Evolutionary conservation across 129 eudicot species (phyloP), one percentile per base, ranked within the genome.

Genomic region (Lactuca sativa): DNA sequence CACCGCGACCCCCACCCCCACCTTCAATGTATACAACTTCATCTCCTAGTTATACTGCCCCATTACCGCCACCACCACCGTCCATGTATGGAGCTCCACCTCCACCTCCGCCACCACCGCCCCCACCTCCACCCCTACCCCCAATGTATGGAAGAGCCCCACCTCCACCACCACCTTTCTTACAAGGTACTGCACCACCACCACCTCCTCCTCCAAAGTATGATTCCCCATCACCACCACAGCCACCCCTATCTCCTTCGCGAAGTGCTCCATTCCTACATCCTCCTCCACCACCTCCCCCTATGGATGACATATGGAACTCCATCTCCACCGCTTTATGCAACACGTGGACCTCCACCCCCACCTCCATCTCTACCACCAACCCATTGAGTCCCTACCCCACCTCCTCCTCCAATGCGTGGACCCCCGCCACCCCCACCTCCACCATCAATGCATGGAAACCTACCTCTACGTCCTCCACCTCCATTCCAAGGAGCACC

Each of bases 1-100:
- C 79, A 10, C 81, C 74, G 0, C 73, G 84, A 3, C 82, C 85
- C 0, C 85, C 88, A 4, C 85, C 86, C 10, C 82, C 88, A 25
- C 88, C 95, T 7, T 88, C 86, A 7, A 36, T 16, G 21, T 17
- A 25, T 9, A 69, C 53, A 6, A 36, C 6, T 36, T 47, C 52
- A 47, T 47, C 3, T 47, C 12, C 52, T 47, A 47, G 52, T 47
- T 47, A 47, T 47, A 47, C 15, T 47, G 38, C 68, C 18, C 74
- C 83, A 6, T 70, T 75, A 2, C 69, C 74, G 0, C 80, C 83
- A 5, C 82, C 85, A 0, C 85, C 88, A 4, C 81, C 52, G 6
- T 1, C 52, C 3, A 44, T 14, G n/a, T 47, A 47, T 47, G 52
- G 52, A 47, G 15, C 52, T 12, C 52, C 52, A 47, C 4, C 52